Base-by-base conservation (phyloP, 208 protist species). In the Endotrypanum monterogeii region DNA sequence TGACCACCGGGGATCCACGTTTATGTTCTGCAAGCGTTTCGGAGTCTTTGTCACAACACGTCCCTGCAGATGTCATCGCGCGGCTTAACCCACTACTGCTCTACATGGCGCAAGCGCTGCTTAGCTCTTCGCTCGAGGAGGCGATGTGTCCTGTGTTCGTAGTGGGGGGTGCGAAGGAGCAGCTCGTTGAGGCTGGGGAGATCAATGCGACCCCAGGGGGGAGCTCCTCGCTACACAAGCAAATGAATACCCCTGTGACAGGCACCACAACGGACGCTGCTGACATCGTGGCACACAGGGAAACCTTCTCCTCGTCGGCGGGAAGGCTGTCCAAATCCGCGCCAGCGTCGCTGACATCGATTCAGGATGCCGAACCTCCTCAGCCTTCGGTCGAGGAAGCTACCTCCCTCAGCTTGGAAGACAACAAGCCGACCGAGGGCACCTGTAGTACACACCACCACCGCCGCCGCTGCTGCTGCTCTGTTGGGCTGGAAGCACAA, bases 91-190 rank as follows among this genome's bases (percentile, higher is more conserved):
- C 76, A 8, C 71, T 70, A 12, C 70, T 80, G 25, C 62, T 72
- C 32, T 48, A 75, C 57, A 73, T 79, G 65, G 71, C 73, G 67
- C 65, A 82, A 48, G 11, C 65, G 9, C 37, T 82, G 50, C 54
- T 65, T 18, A 37, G 18, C 28, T 82, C 71, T 39, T 56, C 62
- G 3, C 20, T 75, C 14, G 41, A 68, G 9, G 76, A 80, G 54
- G 76, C 75, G 51, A 80, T 80, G 76, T 80, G 76, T 35, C 76
- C 76, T 0, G 76, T 67, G 12, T 1, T 80, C 41, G 70, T 80
- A 12, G 46, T 80, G 30, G 76, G 55, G 9, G 67, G 67, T 28
- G 28, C 54, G 6, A 72, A 50, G 37, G 56, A 30, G 37, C 50
- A 44, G 50, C 20, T 57, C 67, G 16, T 52, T 20, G 52, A 46